Evolutionary conservation across 768 basidiomycete species (phyloP).

Genomic region (Chlorophyllum brunneum): DNA sequence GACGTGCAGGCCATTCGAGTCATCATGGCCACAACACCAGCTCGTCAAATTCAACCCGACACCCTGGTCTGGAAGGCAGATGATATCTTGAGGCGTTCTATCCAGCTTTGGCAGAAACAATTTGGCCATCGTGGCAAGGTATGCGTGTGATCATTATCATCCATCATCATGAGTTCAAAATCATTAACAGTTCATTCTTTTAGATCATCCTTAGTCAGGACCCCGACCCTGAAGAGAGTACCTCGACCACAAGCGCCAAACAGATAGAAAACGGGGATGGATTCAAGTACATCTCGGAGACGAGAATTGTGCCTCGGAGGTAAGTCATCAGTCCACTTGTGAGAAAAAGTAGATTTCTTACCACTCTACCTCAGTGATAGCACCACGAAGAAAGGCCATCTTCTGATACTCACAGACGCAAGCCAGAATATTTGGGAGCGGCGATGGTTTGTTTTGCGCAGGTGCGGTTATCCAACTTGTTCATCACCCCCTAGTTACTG

Average conservation of each 20-base stretch:
- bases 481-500: conserved; percentile 6
- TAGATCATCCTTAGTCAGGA: conserved; percentile 82
- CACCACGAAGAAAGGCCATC: conserved; percentile 79
- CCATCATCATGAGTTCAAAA: background rate
- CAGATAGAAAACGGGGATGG: conserved; percentile 42
- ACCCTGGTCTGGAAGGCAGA: conserved; percentile 65
- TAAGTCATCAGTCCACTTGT: conserved; percentile 27
- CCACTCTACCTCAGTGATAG: conserved; percentile 52
- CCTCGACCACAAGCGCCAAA: conserved; percentile 27
- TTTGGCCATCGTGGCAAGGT: conserved; percentile 79
- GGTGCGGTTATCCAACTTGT: conserved; percentile 40
- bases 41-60: conserved; percentile 47
- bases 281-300: conserved; percentile 66
- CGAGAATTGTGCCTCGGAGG: conserved; percentile 73
- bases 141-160: conserved; percentile 18
- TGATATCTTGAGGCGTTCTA: conserved; percentile 56
- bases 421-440: conserved; percentile 77
- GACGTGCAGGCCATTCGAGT: conserved; percentile 89
- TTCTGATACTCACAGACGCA: conserved; percentile 80
- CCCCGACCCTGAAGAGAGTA: conserved; percentile 53
- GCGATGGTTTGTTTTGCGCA: conserved; percentile 82
- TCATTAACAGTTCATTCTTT: background rate
- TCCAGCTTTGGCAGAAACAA: conserved; percentile 81
- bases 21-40: conserved; percentile 57
- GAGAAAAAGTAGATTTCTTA: conserved; percentile 1